phyloP scores from a whole-genome alignment of 1,284 basidiomycete species.

The Heliocybe sulcata region DNA sequence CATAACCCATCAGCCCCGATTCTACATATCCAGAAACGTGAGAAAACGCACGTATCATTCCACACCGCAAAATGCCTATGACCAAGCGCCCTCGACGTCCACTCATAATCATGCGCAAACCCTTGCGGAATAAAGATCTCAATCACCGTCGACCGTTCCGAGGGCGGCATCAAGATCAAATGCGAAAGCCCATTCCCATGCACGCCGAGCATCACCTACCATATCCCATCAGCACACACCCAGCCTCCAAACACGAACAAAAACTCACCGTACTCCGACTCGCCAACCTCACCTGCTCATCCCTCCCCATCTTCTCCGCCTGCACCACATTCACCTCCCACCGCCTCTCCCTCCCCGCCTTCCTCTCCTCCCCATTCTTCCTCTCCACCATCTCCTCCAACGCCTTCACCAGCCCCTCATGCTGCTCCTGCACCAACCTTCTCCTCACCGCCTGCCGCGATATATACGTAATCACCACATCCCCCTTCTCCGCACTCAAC shows the following conservation, averaged over 20 bases:
- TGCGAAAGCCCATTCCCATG: slow-evolving; percentile 80
- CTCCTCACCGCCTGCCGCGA: slow-evolving; percentile 55
- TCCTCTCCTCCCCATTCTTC: slow-evolving; percentile 24
- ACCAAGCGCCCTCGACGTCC: slow-evolving; percentile 63
- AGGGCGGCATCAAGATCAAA: slow-evolving; percentile 70
- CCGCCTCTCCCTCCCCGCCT: slow-evolving; percentile 20
- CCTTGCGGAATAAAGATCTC: slow-evolving; percentile 77
- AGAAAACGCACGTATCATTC: slow-evolving; percentile 56
- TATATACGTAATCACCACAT: slow-evolving; percentile 69
- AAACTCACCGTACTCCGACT: slow-evolving; percentile 57
- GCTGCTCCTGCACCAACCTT: slow-evolving; percentile 52
- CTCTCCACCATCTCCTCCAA: slow-evolving; percentile 45
- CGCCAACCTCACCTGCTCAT: slow-evolving; percentile 59
- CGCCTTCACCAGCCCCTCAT: slow-evolving; percentile 48
- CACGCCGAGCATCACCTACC: slow-evolving; percentile 67
- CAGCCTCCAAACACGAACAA: background rate
- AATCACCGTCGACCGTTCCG: slow-evolving; percentile 61
- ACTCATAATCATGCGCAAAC: slow-evolving; percentile 79
- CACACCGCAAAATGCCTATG: slow-evolving; percentile 74
- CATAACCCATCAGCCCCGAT: background rate
- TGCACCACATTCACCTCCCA: slow-evolving; percentile 61
- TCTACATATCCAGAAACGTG: background rate
- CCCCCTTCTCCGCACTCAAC: slow-evolving; percentile 26
- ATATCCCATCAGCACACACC: background rate
- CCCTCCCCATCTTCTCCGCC: slow-evolving; percentile 63